phyloP scores from a whole-genome alignment of 2,329 filamentous ascomycete species.

The Nothomitra cinnamomea region DNA sequence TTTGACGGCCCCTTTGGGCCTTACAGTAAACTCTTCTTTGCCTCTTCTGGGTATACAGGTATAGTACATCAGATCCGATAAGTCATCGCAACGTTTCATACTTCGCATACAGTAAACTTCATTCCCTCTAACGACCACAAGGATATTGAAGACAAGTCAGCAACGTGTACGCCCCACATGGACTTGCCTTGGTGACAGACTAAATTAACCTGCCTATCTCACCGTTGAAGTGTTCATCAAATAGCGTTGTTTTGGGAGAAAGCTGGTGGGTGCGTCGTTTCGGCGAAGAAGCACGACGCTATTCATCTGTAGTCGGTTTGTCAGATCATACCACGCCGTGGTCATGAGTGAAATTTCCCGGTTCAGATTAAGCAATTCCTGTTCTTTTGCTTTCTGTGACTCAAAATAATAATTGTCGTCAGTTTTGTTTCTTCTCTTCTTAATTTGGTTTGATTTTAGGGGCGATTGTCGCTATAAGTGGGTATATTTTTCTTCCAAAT shows the following conservation, averaged over 20 bases:
- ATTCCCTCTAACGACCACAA: no score
- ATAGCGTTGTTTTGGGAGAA: conserved; percentile 62
- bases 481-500: not conserved
- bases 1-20: no score
- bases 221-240: conserved; percentile 8
- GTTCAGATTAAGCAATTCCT: conserved; percentile 47
- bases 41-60: no score
- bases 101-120: no score
- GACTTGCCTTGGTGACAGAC: not conserved
- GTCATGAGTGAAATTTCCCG: conserved; percentile 64
- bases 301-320: conserved; percentile 63
- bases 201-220: not conserved
- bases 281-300: conserved; percentile 61
- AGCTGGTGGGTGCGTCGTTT: conserved; percentile 60
- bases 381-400: conserved; percentile 1
- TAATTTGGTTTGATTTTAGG: not conserved
- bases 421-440: not conserved
- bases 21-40: no score
- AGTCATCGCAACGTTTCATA: no score
- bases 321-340: conserved; percentile 76
- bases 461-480: not conserved
- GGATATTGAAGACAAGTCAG: no score
- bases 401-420: not conserved
- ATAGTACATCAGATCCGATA: no score
- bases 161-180: no score